Evolutionary conservation across 2,329 filamentous ascomycete genomes (phyloP).

Genomic region (Penicillium sp.): DNA sequence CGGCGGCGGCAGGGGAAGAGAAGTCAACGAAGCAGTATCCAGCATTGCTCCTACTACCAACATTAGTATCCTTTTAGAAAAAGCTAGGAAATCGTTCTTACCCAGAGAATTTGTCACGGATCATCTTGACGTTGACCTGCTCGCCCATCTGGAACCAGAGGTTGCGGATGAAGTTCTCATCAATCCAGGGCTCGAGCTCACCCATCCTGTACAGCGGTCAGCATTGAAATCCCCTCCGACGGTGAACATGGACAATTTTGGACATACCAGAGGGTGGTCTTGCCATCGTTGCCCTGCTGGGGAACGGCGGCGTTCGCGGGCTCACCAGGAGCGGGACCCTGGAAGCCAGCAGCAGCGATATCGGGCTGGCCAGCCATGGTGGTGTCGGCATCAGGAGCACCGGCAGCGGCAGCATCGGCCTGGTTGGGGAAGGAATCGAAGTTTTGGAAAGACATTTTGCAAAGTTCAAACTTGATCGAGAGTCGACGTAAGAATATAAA

Average conservation of each 20-base stretch:
- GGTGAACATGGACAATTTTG: too few species aligned
- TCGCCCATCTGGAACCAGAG: conserved; percentile 94
- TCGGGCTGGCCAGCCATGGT: conserved; percentile 64
- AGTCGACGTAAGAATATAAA: conserved; percentile 35
- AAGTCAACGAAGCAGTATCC: conserved; percentile 99
- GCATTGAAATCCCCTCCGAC: neutral
- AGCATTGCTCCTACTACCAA: conserved; percentile 73
- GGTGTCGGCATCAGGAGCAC: conserved; percentile 55
- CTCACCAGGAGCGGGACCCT: conserved; percentile 52
- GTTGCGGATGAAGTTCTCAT: conserved; percentile 97
- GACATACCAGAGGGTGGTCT: conserved; percentile 60
- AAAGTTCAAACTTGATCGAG: conserved; percentile 27
- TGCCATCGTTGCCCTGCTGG: conserved; percentile 58
- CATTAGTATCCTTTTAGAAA: conserved; percentile 41
- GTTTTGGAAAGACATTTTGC: conserved; percentile 68
- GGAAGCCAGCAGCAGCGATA: conserved; percentile 56
- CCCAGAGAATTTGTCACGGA: conserved; percentile 98
- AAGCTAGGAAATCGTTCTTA: conserved; percentile 51
- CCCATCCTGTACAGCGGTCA: conserved; percentile 75
- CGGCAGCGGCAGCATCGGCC: conserved; percentile 59
- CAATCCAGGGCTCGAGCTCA: conserved; percentile 98
- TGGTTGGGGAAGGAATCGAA: conserved; percentile 68
- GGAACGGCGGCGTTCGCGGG: conserved; percentile 47
- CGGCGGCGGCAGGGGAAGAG: conserved; percentile 76
- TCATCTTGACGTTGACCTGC: conserved; percentile 98